A percentile compares a stretch with the other conserved stretches of the same genome.
Conservation (phyloP, 2,329 filamentous ascomycete genomes). For the Cercospora janseana region DNA sequence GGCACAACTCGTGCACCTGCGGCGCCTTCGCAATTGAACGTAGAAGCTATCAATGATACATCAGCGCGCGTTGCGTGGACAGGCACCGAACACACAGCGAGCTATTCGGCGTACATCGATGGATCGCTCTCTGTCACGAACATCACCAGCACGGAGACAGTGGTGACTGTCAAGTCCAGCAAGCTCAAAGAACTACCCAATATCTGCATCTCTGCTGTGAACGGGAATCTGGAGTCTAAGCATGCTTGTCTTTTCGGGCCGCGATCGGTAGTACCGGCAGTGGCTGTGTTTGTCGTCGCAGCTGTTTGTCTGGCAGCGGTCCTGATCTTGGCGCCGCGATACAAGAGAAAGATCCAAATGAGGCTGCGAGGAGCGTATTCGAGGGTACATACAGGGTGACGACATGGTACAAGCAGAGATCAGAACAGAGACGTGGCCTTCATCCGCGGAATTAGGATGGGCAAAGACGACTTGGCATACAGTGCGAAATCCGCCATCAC, state of each 20-base stretch:
- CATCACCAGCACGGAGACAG: background rate
- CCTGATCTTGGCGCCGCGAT: background rate
- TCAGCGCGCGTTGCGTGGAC: constrained; percentile 8
- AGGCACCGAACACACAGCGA: background rate
- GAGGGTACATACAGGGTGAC: background rate
- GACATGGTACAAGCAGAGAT: no score
- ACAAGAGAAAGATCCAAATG: background rate
- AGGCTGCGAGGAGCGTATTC: background rate
- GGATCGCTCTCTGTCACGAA: background rate
- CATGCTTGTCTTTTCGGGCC: background rate
- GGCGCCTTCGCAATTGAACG: background rate
- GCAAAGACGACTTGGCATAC: background rate
- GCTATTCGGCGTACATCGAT: background rate
- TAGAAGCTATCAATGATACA: constrained; percentile 2
- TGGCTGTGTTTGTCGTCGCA: background rate
- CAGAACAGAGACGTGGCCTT: background rate
- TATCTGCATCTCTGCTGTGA: constrained; percentile 11
- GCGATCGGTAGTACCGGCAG: background rate
- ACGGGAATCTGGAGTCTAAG: constrained; percentile 9
- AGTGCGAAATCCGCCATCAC: no score
- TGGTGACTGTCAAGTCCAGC: background rate
- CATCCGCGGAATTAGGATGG: background rate
- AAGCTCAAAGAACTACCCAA: background rate
- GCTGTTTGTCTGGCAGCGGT: background rate
- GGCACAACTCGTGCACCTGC: constrained; percentile 1